Conservation (phyloP, 441 rosid genomes). For the Populus trichocarpa region DNA sequence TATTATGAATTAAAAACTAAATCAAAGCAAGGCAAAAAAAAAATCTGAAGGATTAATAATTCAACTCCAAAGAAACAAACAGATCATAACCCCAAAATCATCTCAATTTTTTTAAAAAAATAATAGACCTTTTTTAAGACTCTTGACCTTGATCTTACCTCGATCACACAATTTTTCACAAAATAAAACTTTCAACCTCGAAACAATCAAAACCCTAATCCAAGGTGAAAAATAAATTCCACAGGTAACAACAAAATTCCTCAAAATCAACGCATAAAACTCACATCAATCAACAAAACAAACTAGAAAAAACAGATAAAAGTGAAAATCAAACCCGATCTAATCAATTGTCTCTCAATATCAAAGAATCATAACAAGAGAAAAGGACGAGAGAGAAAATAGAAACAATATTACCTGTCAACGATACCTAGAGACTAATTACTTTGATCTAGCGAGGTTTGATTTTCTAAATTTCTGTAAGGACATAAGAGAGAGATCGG, state of each 20-base stretch:
- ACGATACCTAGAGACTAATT: not conserved
- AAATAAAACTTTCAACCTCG: not conserved
- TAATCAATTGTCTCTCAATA: slow-evolving; percentile 19
- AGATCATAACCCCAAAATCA: not conserved
- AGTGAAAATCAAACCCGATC: slow-evolving; percentile 27
- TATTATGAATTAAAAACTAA: not conserved
- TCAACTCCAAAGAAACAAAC: not conserved
- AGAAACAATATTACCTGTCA: slow-evolving; percentile 17
- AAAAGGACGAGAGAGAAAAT: not conserved
- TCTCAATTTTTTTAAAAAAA: not conserved
- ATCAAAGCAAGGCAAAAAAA: not conserved
- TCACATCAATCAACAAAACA: slow-evolving; percentile 10
- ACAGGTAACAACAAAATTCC: not conserved
- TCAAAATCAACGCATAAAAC: slow-evolving; percentile 2
- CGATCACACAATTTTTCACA: not conserved
- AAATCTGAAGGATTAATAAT: not conserved
- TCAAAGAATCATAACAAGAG: not conserved
- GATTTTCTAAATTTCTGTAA: slow-evolving; percentile 1
- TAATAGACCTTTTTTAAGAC: not conserved
- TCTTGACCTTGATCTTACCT: not conserved
- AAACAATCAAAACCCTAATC: not conserved
- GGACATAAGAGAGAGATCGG: not conserved
- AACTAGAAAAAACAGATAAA: not conserved
- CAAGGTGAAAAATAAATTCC: not conserved
- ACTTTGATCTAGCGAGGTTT: not conserved